Evolutionary conservation across 73 alveolate species (phyloP).

Genomic region (Paramecium octaurelia): DNA sequence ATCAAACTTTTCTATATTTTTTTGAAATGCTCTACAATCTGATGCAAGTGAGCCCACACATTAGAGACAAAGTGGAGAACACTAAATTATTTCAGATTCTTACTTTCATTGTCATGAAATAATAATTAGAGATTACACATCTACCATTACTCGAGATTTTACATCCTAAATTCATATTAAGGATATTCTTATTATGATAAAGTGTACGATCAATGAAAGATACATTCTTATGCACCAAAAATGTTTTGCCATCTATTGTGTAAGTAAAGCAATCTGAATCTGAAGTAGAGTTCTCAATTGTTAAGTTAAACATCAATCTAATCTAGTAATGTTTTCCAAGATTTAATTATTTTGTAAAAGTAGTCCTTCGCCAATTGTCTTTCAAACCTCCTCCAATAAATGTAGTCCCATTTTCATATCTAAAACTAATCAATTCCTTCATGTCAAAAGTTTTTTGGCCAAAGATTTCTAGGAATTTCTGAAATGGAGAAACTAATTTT

Average conservation of each 20-base stretch:
- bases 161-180: constrained; percentile 37
- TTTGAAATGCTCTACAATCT: background rate
- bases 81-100: background rate
- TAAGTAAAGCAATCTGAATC: background rate
- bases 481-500: background rate
- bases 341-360: background rate
- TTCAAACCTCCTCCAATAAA: background rate
- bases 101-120: background rate
- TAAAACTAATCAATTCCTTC: background rate
- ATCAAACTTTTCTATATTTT: background rate
- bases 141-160: constrained; percentile 26
- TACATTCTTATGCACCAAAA: background rate
- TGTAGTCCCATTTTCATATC: background rate
- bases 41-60: background rate
- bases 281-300: background rate
- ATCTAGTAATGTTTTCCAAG: background rate
- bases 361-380: background rate
- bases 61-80: background rate
- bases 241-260: background rate
- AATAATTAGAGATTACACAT: constrained; percentile 26
- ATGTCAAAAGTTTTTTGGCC: background rate
- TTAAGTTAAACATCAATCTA: background rate
- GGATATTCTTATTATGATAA: background rate
- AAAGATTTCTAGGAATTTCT: background rate
- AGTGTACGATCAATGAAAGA: background rate